These are phyloP conservation scores for Aspergillus sp. DNA, from an alignment of 2,329 filamentous ascomycete species.

Conservation along the genomic window DNA sequence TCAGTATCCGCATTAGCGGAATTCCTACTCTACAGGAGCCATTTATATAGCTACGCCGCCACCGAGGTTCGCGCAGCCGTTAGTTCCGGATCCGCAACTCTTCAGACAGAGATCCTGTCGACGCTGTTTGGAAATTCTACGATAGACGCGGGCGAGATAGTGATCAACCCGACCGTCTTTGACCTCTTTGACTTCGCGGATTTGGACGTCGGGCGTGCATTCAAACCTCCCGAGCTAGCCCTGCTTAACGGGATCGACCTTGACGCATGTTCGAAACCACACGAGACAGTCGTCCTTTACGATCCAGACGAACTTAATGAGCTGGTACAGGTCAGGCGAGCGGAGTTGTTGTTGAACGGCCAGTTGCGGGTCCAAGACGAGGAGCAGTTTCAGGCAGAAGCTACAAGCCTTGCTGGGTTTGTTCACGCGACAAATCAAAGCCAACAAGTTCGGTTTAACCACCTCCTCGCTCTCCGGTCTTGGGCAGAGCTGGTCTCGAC, in stretches of 20 bases:
- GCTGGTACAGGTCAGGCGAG: conserved; percentile 51
- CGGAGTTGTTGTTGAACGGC: conserved; percentile 28
- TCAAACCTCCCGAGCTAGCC: conserved; percentile 45
- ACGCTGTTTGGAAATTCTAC: conserved; percentile 66
- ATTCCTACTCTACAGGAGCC: conserved; percentile 67
- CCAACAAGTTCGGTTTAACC: conserved; percentile 30
- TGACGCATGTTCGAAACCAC: conserved; percentile 52
- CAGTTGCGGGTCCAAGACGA: conserved; percentile 37
- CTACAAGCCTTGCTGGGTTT: conserved; percentile 27
- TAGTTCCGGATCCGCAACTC: conserved; percentile 58
- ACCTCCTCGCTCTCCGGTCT: conserved; percentile 61
- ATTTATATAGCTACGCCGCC: conserved; percentile 74
- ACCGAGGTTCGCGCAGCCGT: conserved; percentile 73
- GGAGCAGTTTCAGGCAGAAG: conserved; percentile 32
- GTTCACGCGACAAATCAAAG: conserved; percentile 34
- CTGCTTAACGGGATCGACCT: conserved; percentile 61
- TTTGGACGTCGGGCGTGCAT: conserved; percentile 42
- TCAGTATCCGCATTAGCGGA: conserved; percentile 63
- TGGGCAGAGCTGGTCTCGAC: conserved; percentile 82
- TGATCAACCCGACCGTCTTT: conserved; percentile 68
- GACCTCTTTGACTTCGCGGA: conserved; percentile 89
- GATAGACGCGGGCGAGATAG: conserved; percentile 54
- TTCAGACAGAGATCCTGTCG: conserved; percentile 56
- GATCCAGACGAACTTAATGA: conserved; percentile 64
- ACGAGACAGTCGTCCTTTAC: conserved; percentile 45